Conservation (phyloP, 768 basidiomycete species). For the Pleurotus djamor region DNA sequence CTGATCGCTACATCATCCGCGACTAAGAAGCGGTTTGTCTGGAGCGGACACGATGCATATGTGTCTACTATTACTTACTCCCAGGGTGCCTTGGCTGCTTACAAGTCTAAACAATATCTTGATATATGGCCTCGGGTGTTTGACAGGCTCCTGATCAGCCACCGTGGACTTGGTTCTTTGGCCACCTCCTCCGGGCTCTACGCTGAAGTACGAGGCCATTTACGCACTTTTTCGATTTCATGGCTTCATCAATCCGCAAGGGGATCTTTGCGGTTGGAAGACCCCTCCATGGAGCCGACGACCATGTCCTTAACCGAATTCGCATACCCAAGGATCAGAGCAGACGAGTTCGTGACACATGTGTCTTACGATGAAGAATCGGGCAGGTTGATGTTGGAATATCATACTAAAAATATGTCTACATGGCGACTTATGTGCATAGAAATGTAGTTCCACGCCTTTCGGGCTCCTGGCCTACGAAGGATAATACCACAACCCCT, state of each 20-base stretch:
- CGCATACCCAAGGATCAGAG: neutral
- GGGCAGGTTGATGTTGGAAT: neutral
- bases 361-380: constrained; percentile 5
- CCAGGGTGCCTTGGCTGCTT: too few relatives aligned
- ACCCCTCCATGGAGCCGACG: neutral
- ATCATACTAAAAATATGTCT: neutral
- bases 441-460: neutral
- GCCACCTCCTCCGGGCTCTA: neutral
- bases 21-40: neutral
- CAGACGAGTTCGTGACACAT: neutral
- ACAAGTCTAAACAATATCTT: neutral
- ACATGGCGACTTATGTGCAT: neutral
- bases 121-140: neutral
- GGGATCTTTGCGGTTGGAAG: neutral
- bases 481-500: neutral
- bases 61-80: neutral
- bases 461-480: neutral
- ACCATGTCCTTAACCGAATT: neutral
- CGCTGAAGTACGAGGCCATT: neutral
- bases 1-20: neutral
- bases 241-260: neutral
- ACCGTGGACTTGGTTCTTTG: neutral
- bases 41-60: neutral
- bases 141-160: neutral
- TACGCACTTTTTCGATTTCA: neutral